Percentiles rank a stretch among this genome's conserved stretches.
Evolutionary conservation across 2,329 filamentous ascomycete species (phyloP).

Genomic region (Colletotrichum sp.): DNA sequence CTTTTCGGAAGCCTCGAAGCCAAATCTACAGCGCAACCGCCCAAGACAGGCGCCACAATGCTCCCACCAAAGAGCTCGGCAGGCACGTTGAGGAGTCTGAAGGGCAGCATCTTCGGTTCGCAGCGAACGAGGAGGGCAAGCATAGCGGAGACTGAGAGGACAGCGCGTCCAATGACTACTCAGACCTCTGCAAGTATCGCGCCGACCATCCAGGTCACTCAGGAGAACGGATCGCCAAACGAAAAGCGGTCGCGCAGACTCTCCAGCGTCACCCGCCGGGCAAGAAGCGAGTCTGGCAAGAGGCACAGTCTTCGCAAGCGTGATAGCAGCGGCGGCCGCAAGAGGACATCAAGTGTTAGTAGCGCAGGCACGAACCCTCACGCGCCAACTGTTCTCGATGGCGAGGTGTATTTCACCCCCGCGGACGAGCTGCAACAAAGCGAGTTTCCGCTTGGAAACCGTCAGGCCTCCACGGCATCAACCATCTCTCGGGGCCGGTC

Average conservation of each 20-base stretch:
- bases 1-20: constrained; percentile 70
- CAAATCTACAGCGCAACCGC: constrained; percentile 48
- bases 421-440: constrained; percentile 44
- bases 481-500: constrained; percentile 49
- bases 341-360: constrained; percentile 44
- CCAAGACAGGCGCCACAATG: constrained; percentile 50
- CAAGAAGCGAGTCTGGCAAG: constrained; percentile 51
- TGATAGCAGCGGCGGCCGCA: constrained; percentile 54
- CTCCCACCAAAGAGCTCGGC: constrained; percentile 68
- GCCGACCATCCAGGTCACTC: constrained; percentile 79
- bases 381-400: constrained; percentile 50
- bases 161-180: constrained; percentile 41
- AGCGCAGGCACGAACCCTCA: constrained; percentile 40
- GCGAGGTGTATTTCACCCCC: constrained; percentile 57
- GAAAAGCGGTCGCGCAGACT: constrained; percentile 41
- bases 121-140: constrained; percentile 47
- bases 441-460: constrained; percentile 48
- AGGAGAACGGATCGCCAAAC: constrained; percentile 57
- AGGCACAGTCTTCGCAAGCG: constrained; percentile 59
- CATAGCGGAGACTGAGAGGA: constrained; percentile 40
- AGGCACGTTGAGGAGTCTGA: constrained; percentile 72
- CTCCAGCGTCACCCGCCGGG: constrained; percentile 37
- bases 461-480: constrained; percentile 42
- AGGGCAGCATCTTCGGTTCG: constrained; percentile 79
- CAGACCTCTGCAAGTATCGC: constrained; percentile 51